These are phyloP conservation scores for Aureobasidium mangrovei DNA, from an alignment of 2,329 filamentous ascomycete species.

Conservation along the genomic window DNA sequence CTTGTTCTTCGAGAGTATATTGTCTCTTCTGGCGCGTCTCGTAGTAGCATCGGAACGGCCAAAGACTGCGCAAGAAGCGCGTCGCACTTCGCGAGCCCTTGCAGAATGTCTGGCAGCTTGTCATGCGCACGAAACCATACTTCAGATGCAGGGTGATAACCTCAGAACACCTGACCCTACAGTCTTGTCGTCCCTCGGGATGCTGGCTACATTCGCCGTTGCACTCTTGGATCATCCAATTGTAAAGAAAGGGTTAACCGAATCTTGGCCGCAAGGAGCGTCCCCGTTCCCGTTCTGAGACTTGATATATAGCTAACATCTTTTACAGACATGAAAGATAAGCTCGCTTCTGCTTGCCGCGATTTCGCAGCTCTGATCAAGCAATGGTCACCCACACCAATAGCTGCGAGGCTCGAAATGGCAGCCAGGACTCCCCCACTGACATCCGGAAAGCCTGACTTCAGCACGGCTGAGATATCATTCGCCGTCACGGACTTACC, in stretches of 20 bases:
- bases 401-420: constrained; percentile 23
- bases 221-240: constrained; percentile 22
- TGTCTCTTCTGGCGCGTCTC: constrained; percentile 23
- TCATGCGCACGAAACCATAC: constrained; percentile 23
- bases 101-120: constrained; percentile 24
- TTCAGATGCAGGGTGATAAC: constrained; percentile 22
- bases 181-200: constrained; percentile 24
- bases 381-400: constrained; percentile 26
- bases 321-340: constrained; percentile 17
- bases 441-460: constrained; percentile 51
- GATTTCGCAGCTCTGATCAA: constrained; percentile 27
- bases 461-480: constrained; percentile 52
- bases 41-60: constrained; percentile 20
- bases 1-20: constrained; percentile 25
- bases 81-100: constrained; percentile 20
- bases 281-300: too few relatives aligned
- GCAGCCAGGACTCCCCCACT: constrained; percentile 38
- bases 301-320: background rate
- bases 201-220: constrained; percentile 24
- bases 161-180: constrained; percentile 21
- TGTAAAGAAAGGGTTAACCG: constrained; percentile 7
- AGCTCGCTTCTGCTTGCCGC: constrained; percentile 23
- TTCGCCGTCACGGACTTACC: constrained; percentile 49
- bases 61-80: constrained; percentile 13
- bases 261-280: constrained; percentile 1